Evolutionary conservation across 768 basidiomycete genomes (phyloP), one percentile per base, ranked within the genome.

Genomic region (Suillus lakei): DNA sequence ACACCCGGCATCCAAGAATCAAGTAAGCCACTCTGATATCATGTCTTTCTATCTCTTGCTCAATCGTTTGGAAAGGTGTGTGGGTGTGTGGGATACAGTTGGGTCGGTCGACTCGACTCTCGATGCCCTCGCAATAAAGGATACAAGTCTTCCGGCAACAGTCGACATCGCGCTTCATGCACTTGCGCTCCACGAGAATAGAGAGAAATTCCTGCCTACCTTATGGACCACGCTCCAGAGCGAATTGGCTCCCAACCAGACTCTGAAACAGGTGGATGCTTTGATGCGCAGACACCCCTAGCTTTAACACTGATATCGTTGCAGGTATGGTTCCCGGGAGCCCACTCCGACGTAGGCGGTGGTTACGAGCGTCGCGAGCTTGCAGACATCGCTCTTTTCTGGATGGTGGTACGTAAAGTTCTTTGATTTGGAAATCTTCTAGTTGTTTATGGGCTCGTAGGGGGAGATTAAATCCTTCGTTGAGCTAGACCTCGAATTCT

Each of bases 261-360:
- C 60, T 23, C 58, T 73, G 5, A 58, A 66, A 54, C 67, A 73
- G 48, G 72, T 67, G 55, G 10, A 60, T 16, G 55, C 18, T 32
- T 46, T 32, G 8, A n/a, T 44, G 43, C 23, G 16, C n/a, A 30
- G 15, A 21, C 26, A 30, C 5, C 30, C 46, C 15, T 6, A 23
- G 9, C 18, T 30, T n/a, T 34, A 10, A 30, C 28, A 51, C 51
- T 63, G 28, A 67, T n/a, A 16, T 8, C 63, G 2, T 32, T 58
- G 6, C 64, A 76, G 69, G 63, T 66, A 2, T 77, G 74, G 73
- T 75, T 77, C 50, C 62, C 72, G 0, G 76, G 75, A 1, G 69
- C 48, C 6, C 76, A 77, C 44, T 60, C 63, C 28, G 71, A 72
- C 46, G 63, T 70, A 6, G 69, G 70, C 3, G 69, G 70, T 7